phyloP scores from a whole-genome alignment of 495 filamentous ascomycete genomes.

The Tuber aestivum region DNA sequence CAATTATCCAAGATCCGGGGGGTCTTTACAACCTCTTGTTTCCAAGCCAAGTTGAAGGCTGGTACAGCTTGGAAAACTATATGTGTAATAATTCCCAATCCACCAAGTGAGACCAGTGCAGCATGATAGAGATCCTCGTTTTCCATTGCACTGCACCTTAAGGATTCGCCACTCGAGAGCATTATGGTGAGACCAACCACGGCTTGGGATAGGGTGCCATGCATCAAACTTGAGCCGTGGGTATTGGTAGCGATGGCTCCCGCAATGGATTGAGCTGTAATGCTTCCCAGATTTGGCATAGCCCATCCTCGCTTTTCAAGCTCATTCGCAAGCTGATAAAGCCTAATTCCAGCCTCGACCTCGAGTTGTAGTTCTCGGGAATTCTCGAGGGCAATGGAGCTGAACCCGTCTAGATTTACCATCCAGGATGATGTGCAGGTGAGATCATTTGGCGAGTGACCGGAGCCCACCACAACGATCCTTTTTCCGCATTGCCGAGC shows the following conservation, averaged over 20 bases:
- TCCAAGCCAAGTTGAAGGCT: conserved; percentile 75
- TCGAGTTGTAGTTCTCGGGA: conserved; percentile 58
- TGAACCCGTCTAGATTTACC: conserved; percentile 82
- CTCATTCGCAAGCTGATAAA: conserved; percentile 61
- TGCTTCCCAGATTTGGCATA: conserved; percentile 85
- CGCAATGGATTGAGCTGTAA: conserved; percentile 87
- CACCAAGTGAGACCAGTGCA: conserved; percentile 78
- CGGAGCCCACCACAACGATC: conserved; percentile 73
- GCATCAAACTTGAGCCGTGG: conserved; percentile 76
- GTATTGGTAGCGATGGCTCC: conserved; percentile 90
- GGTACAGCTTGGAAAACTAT: conserved; percentile 73
- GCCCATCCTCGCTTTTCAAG: conserved; percentile 69
- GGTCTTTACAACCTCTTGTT: conserved; percentile 67
- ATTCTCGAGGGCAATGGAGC: conserved; percentile 63
- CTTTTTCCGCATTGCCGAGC: conserved; percentile 75
- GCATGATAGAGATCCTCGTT: conserved; percentile 80
- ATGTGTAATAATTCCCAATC: conserved; percentile 83
- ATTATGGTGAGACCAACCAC: conserved; percentile 70
- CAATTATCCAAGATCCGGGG: conserved; percentile 62
- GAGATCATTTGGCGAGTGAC: conserved; percentile 84
- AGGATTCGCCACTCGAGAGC: conserved; percentile 70
- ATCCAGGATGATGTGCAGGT: conserved; percentile 95
- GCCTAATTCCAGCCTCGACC: conserved; percentile 77
- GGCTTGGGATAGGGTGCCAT: conserved; percentile 75
- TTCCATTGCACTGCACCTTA: conserved; percentile 63